phyloP scores from a whole-genome alignment of 108 stramenopile species.

The Fragilaria crotonensis region DNA sequence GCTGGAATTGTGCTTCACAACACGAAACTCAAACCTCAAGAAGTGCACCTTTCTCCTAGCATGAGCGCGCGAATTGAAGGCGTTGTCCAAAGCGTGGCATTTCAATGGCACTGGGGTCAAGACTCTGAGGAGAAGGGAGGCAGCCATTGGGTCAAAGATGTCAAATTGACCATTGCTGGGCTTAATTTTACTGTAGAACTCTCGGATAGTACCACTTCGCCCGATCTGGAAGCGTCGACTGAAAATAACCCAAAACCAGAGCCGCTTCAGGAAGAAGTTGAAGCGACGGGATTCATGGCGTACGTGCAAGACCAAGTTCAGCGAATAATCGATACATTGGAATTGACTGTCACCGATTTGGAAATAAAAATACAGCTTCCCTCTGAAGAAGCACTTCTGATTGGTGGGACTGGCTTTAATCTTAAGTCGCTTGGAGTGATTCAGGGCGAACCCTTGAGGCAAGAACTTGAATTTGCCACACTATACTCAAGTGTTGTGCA shows the following conservation, averaged over 20 bases:
- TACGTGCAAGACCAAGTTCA: slow-evolving; percentile 27
- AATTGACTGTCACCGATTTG: slow-evolving; percentile 17
- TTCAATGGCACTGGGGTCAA: slow-evolving; percentile 21
- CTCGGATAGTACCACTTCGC: too few species aligned
- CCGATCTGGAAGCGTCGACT: background rate
- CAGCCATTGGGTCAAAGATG: slow-evolving; percentile 21
- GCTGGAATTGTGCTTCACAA: slow-evolving; percentile 24
- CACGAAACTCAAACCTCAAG: slow-evolving; percentile 15
- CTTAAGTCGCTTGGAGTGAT: slow-evolving; percentile 22
- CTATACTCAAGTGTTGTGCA: slow-evolving; percentile 7
- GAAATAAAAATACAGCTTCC: slow-evolving; percentile 15
- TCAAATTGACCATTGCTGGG: slow-evolving; percentile 17
- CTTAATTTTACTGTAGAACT: slow-evolving; percentile 16
- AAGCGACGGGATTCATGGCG: slow-evolving; percentile 11
- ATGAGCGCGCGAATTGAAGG: slow-evolving; percentile 13
- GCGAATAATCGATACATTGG: slow-evolving; percentile 24
- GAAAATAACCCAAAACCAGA: slow-evolving; percentile 1
- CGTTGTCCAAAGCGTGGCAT: slow-evolving; percentile 17
- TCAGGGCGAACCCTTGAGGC: slow-evolving; percentile 2
- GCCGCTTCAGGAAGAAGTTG: background rate
- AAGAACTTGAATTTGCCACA: slow-evolving; percentile 1
- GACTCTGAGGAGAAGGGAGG: slow-evolving; percentile 3
- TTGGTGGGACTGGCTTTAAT: slow-evolving; percentile 18
- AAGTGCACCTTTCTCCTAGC: slow-evolving; percentile 4
- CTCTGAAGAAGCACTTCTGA: background rate